These are phyloP conservation scores for Phlegmacium glaucopus DNA, from an alignment of 768 basidiomycete species.

Conservation along the genomic window DNA sequence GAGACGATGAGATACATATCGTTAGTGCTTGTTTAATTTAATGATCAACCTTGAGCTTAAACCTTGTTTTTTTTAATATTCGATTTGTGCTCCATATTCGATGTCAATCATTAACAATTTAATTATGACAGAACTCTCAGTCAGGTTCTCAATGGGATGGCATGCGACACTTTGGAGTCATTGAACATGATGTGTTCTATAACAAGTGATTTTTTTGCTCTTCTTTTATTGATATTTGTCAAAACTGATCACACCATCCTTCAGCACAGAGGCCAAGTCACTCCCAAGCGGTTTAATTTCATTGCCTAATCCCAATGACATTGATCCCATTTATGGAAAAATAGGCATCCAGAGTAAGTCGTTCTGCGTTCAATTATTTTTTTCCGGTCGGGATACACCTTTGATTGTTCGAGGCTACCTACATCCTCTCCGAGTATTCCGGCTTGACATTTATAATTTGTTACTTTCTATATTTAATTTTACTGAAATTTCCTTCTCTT, in stretches of 20 bases:
- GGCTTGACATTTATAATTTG: too few species aligned
- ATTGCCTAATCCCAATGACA: constrained; percentile 45
- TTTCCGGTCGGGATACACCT: too few species aligned
- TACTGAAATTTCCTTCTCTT: too few species aligned
- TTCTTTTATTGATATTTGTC: not conserved
- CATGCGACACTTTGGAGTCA: constrained; percentile 53
- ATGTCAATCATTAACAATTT: too few species aligned
- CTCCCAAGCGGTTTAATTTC: constrained; percentile 44
- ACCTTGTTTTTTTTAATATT: too few species aligned
- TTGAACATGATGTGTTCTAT: constrained; percentile 54
- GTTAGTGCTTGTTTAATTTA: constrained; percentile 30
- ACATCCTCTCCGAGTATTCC: too few species aligned
- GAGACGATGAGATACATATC: constrained; percentile 57
- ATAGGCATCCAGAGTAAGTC: constrained; percentile 69
- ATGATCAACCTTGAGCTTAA: too few species aligned
- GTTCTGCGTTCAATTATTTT: too few species aligned
- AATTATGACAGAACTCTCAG: constrained; percentile 68
- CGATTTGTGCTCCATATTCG: too few species aligned
- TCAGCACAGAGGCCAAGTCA: constrained; percentile 27
- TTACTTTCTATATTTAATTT: too few species aligned
- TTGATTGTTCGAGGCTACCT: too few species aligned
- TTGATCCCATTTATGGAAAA: constrained; percentile 44
- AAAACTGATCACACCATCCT: not conserved
- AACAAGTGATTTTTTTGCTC: constrained; percentile 44
- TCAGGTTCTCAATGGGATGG: constrained; percentile 74